Percentiles rank a stretch among this genome's conserved stretches.
These are phyloP conservation scores for Mycoemilia scoparia DNA, from an alignment of 192 early-diverging fungal genomes.

Conservation along the genomic window DNA sequence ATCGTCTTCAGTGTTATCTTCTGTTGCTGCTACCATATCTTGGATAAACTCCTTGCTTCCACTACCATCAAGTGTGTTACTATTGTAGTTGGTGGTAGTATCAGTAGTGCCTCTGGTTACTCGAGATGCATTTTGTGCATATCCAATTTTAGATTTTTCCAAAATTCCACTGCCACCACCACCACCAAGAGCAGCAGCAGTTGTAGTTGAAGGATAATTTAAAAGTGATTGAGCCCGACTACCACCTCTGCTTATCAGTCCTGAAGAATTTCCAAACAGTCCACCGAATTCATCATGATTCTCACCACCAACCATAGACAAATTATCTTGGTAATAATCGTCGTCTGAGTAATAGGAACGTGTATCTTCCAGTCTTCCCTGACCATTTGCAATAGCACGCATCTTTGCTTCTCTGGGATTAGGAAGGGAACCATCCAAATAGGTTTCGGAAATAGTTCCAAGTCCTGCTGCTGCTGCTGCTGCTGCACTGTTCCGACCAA, in stretches of 20 bases:
- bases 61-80: constrained; percentile 4
- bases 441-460: no score
- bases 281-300: no score
- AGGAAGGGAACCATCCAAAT: constrained; percentile 3
- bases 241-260: no score
- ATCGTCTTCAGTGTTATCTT: constrained; percentile 20
- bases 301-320: no score
- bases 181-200: no score
- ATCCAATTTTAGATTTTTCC: constrained; percentile 14
- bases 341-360: constrained; percentile 43
- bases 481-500: constrained; percentile 13
- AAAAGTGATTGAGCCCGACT: no score
- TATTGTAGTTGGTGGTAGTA: no score
- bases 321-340: constrained; percentile 35
- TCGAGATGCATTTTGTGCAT: no score
- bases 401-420: constrained; percentile 17
- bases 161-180: constrained; percentile 16
- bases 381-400: constrained; percentile 28
- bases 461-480: constrained; percentile 12
- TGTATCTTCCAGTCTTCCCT: constrained; percentile 29
- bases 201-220: no score
- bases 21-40: constrained; percentile 8
- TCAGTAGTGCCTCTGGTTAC: no score
- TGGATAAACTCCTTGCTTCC: constrained; percentile 6
- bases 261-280: no score